Evolutionary conservation across 179 eudicot genomes (phyloP).

Genomic region (Drosera spatulata): DNA sequence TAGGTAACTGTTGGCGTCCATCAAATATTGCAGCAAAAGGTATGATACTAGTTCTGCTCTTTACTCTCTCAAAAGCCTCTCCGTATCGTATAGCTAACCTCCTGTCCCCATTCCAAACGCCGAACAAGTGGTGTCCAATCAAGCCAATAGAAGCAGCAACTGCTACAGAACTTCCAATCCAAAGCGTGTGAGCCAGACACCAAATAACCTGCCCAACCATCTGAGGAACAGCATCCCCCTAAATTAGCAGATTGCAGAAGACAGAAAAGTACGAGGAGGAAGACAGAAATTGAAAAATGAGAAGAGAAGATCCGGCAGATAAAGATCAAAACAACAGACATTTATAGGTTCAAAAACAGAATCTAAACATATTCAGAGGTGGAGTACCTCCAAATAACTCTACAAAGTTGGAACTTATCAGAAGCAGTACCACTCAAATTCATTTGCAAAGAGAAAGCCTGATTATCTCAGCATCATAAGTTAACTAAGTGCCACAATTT

Average conservation of each 20-base stretch:
- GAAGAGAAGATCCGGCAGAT: background rate
- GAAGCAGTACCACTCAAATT: no score
- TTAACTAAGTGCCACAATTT: background rate
- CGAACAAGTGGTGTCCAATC: constrained; percentile 93
- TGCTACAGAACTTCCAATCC: constrained; percentile 95
- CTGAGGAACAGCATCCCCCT: constrained; percentile 17
- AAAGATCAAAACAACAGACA: background rate
- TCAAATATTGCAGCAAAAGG: constrained; percentile 91
- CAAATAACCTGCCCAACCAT: constrained; percentile 98
- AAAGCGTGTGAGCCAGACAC: constrained; percentile 91
- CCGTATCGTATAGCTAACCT: constrained; percentile 69
- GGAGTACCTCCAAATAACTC: no score
- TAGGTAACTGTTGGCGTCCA: constrained; percentile 87
- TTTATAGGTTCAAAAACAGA: no score
- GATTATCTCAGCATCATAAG: background rate
- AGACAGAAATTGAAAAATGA: background rate
- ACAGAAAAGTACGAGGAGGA: background rate
- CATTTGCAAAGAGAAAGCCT: no score
- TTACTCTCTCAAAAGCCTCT: constrained; percentile 67
- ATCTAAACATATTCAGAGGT: no score
- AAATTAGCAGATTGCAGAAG: background rate
- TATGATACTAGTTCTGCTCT: constrained; percentile 67
- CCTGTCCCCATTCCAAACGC: constrained; percentile 96
- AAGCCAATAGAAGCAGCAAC: constrained; percentile 89
- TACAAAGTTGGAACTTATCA: no score